These are phyloP conservation scores for Geotrichum phurueaensis DNA, from an alignment of 1,139 yeast genomes.

Conservation along the genomic window DNA sequence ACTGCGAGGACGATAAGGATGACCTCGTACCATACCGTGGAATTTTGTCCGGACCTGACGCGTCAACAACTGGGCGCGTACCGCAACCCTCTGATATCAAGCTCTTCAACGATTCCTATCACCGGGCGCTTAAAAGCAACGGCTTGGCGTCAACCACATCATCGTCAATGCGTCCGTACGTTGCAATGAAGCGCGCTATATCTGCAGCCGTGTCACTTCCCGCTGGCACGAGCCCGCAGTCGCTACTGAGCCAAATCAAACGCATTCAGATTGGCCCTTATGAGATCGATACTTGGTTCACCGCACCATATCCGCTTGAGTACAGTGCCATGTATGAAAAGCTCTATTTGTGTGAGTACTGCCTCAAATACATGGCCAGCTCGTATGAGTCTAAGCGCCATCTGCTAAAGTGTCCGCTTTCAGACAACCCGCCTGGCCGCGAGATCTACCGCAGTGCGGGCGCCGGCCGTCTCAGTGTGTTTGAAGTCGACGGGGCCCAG, in stretches of 20 bases:
- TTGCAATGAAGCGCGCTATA: constrained; percentile 10
- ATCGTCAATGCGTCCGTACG: constrained; percentile 18
- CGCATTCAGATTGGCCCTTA: constrained; percentile 61
- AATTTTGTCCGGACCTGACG: constrained; percentile 51
- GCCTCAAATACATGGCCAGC: constrained; percentile 75
- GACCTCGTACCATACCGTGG: constrained; percentile 53
- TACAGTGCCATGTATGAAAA: constrained; percentile 52
- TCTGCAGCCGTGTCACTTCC: constrained; percentile 7
- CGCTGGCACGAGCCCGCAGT: constrained; percentile 16
- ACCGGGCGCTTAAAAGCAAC: constrained; percentile 28
- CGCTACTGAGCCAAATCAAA: constrained; percentile 37
- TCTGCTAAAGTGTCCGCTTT: constrained; percentile 51
- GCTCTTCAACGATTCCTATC: constrained; percentile 41
- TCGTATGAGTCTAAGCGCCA: constrained; percentile 67
- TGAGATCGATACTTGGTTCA: constrained; percentile 86
- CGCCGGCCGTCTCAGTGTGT: constrained; percentile 53
- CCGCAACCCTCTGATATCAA: constrained; percentile 51
- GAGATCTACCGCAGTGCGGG: constrained; percentile 69
- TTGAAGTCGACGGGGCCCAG: constrained; percentile 90
- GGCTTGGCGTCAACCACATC: constrained; percentile 5
- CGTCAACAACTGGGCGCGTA: constrained; percentile 54
- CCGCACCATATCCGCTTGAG: constrained; percentile 90
- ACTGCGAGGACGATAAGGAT: neutral
- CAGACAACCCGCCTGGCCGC: constrained; percentile 69
- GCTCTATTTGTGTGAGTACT: constrained; percentile 75